Evolutionary conservation across 441 rosid genomes (phyloP), one percentile per base, ranked within the genome.

Genomic region (Gossypium schwendimanii): DNA sequence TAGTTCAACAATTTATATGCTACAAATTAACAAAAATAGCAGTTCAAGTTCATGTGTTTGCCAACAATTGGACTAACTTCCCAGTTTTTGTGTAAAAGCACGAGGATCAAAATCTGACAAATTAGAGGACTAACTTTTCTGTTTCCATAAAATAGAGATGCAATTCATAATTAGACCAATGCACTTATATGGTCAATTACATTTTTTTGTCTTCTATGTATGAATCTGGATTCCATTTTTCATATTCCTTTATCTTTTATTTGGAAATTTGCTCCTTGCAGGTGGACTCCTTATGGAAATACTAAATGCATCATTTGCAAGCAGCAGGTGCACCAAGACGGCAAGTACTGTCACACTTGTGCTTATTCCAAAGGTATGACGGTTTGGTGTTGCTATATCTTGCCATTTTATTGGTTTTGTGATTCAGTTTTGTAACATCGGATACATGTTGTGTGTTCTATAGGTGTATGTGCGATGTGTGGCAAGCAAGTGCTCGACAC

Each of bases 401-500:
- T 49, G 57, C 49, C 1, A 39, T 39, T 60, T 5, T n/a, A 26
- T 41, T 53, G 12, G 4, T 31, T 2, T 33, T 49, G 15, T n/a
- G 44, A 3, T 23, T 28, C 20, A n/a, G 3, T 10, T 4, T 23
- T 21, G 36, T 52, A 23, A 12, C 28, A 21, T 39, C 26, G 10
- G 18, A 28, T 28, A 1, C 12, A 2, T 63, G 44, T 21, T 50
- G 7, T 73, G 18, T 49, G 14, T 61, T 44, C 49, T 86, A 75
- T 81, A 94, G 97, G 98, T 53, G 88, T 94, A 17, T 91, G 98
- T 65, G 98, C 97, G 0, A 91, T 94, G 98, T 94, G 99, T 0
- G 99, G 99, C 18, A 94, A 94, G 84, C 98, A 94, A 85, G 99
- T 94, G 26, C 86, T 94, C 8, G 97, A 94, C 84, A 92, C 97